phyloP scores from a whole-genome alignment of 2,329 filamentous ascomycete species.

The Boeremia lycopersici region DNA sequence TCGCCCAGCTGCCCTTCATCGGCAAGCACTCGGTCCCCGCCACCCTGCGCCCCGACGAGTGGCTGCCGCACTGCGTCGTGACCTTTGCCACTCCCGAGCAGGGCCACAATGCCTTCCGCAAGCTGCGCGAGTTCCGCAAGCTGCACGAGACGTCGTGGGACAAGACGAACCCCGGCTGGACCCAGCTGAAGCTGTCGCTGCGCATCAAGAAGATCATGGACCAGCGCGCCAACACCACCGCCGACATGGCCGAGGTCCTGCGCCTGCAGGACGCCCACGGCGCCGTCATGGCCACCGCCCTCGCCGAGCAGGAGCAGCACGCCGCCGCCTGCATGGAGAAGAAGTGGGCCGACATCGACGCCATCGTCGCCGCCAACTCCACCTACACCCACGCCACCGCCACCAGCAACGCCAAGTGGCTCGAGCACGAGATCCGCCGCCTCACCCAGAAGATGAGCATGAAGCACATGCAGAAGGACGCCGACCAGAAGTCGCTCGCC shows the following conservation, averaged over 20 bases:
- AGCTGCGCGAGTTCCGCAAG: conserved; percentile 65
- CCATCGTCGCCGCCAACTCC: conserved; percentile 24
- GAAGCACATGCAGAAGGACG: conserved; percentile 35
- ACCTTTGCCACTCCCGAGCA: conserved; percentile 57
- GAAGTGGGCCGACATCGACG: conserved; percentile 34
- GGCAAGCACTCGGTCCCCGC: conserved; percentile 68
- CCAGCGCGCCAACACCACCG: conserved; percentile 67
- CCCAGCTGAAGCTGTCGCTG: conserved; percentile 54
- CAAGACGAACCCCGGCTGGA: conserved; percentile 48
- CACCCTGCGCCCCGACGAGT: conserved; percentile 65
- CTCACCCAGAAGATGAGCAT: conserved; percentile 31
- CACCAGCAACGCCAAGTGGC: conserved; percentile 31
- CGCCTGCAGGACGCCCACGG: conserved; percentile 53
- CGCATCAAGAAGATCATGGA: conserved; percentile 64
- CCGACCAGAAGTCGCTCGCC: conserved; percentile 32
- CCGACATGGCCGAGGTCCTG: conserved; percentile 65
- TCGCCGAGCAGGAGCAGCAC: conserved; percentile 24
- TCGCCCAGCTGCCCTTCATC: conserved; percentile 65
- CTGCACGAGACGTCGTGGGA: conserved; percentile 63
- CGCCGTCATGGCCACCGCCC: conserved; percentile 21
- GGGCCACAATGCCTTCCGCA: conserved; percentile 62
- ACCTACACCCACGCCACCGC: conserved; percentile 16
- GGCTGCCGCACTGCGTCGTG: conserved; percentile 65
- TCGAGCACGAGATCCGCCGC: conserved; percentile 33
- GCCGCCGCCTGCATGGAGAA: conserved; percentile 24